Conservation (phyloP, 352 stramenopile genomes). For the Globisporangium iwayamae region DNA sequence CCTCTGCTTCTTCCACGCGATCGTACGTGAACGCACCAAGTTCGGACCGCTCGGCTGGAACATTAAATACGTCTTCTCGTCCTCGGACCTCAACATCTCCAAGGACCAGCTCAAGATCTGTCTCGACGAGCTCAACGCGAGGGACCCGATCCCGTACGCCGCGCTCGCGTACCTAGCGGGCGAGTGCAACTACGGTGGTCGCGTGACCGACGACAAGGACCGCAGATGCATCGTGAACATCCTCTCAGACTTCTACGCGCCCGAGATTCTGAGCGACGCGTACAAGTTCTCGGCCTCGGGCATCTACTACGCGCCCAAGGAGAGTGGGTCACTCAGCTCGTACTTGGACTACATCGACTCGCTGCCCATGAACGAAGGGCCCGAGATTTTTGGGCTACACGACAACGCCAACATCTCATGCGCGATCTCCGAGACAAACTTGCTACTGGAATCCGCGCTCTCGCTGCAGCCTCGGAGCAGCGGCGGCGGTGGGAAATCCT, state of each 20-base stretch:
- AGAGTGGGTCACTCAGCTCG: slow-evolving; percentile 30
- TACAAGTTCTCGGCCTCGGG: slow-evolving; percentile 86
- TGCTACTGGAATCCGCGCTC: slow-evolving; percentile 86
- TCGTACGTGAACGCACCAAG: slow-evolving; percentile 83
- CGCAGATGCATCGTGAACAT: slow-evolving; percentile 84
- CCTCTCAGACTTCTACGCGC: slow-evolving; percentile 81
- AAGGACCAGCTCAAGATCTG: slow-evolving; percentile 86
- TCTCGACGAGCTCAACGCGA: slow-evolving; percentile 58
- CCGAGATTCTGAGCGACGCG: slow-evolving; percentile 64
- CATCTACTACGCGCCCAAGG: slow-evolving; percentile 69
- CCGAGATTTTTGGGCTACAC: slow-evolving; percentile 84
- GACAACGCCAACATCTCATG: slow-evolving; percentile 89
- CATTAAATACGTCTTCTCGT: slow-evolving; percentile 88
- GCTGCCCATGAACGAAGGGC: slow-evolving; percentile 81
- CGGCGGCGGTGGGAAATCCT: slow-evolving; percentile 83
- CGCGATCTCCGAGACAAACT: slow-evolving; percentile 82
- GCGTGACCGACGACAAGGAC: slow-evolving; percentile 95
- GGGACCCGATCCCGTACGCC: slow-evolving; percentile 85
- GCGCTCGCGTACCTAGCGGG: slow-evolving; percentile 90
- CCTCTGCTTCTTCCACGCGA: slow-evolving; percentile 92
- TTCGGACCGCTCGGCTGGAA: slow-evolving; percentile 87
- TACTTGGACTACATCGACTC: slow-evolving; percentile 83
- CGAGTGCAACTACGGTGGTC: slow-evolving; percentile 94
- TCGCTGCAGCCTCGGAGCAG: slow-evolving; percentile 86
- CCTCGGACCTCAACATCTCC: slow-evolving; percentile 79